These are phyloP conservation scores for Aquanectria penicillioides DNA, from an alignment of 2,329 filamentous ascomycete genomes.

Conservation along the genomic window DNA sequence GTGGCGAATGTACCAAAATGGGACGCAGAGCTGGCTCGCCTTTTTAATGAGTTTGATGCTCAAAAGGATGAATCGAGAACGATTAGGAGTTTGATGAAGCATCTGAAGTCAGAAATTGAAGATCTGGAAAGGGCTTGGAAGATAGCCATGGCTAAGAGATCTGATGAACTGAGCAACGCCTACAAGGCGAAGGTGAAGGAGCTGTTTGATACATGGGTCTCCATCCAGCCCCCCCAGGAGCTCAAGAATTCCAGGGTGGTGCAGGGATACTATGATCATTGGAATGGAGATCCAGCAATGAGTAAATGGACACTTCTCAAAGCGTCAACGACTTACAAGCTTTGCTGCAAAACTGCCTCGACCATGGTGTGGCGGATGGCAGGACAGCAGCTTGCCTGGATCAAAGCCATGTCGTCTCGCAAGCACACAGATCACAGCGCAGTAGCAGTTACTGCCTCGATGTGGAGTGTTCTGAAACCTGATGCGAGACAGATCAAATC, in stretches of 20 bases:
- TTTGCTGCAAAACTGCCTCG: slow-evolving; percentile 40
- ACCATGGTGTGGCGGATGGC: slow-evolving; percentile 59
- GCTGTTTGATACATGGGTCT: slow-evolving; percentile 54
- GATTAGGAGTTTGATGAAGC: slow-evolving; percentile 44
- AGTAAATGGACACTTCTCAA: slow-evolving; percentile 61
- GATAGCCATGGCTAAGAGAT: slow-evolving; percentile 15
- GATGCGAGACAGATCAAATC: slow-evolving; percentile 45
- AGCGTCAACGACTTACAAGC: slow-evolving; percentile 59
- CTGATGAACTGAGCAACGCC: slow-evolving; percentile 42
- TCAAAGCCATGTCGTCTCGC: slow-evolving; percentile 53
- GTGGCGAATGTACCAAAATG: slow-evolving; percentile 39
- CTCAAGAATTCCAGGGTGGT: slow-evolving; percentile 39
- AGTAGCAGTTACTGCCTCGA: slow-evolving; percentile 47
- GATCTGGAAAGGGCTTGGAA: slow-evolving; percentile 49
- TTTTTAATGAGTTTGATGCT: slow-evolving; percentile 47
- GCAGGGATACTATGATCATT: slow-evolving; percentile 40
- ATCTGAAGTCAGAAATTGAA: slow-evolving; percentile 48
- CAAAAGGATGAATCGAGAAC: slow-evolving; percentile 40
- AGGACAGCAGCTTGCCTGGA: slow-evolving; percentile 57
- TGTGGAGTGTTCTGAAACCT: slow-evolving; percentile 50
- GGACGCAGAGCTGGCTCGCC: slow-evolving; percentile 50
- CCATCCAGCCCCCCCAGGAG: slow-evolving; percentile 50
- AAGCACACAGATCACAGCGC: slow-evolving; percentile 26
- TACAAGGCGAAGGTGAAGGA: slow-evolving; percentile 44
- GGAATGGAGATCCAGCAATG: slow-evolving; percentile 37